Evolutionary conservation across 2,329 filamentous ascomycete species (phyloP).

Genomic region (Gaeumannomyces tritici): DNA sequence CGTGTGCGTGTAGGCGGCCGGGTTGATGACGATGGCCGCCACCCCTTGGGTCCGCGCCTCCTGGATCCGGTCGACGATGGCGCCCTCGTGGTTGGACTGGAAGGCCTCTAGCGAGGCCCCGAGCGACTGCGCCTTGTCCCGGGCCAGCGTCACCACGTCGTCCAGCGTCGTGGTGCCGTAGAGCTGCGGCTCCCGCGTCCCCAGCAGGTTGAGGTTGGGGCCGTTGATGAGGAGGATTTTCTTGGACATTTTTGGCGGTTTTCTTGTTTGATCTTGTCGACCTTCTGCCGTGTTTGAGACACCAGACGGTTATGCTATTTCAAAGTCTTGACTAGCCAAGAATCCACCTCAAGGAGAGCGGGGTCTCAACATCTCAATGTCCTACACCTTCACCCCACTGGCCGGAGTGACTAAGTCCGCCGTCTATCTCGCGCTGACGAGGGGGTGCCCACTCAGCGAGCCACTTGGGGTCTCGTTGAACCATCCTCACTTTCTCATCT

Average conservation of each 20-base stretch:
- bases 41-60: slow-evolving; percentile 12
- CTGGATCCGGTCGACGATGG: slow-evolving; percentile 65
- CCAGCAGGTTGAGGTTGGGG: slow-evolving; percentile 75
- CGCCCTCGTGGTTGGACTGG: slow-evolving; percentile 73
- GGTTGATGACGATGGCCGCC: slow-evolving; percentile 65
- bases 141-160: slow-evolving; percentile 44
- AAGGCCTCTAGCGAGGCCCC: slow-evolving; percentile 44
- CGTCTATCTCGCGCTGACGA: no score
- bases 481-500: no score
- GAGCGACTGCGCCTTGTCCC: slow-evolving; percentile 37
- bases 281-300: neutral
- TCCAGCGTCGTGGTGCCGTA: slow-evolving; percentile 62
- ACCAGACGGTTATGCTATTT: no score
- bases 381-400: no score
- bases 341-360: no score
- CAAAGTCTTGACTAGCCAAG: no score
- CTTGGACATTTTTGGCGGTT: neutral
- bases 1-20: slow-evolving; percentile 67
- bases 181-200: slow-evolving; percentile 62
- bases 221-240: slow-evolving; percentile 66
- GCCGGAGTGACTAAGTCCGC: no score
- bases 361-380: no score
- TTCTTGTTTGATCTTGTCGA: neutral
- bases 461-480: no score
- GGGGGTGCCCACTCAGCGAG: no score